Evolutionary conservation across 805 yeast species (phyloP), one percentile per base, ranked within the genome.

Genomic region (Candida boidinii): DNA sequence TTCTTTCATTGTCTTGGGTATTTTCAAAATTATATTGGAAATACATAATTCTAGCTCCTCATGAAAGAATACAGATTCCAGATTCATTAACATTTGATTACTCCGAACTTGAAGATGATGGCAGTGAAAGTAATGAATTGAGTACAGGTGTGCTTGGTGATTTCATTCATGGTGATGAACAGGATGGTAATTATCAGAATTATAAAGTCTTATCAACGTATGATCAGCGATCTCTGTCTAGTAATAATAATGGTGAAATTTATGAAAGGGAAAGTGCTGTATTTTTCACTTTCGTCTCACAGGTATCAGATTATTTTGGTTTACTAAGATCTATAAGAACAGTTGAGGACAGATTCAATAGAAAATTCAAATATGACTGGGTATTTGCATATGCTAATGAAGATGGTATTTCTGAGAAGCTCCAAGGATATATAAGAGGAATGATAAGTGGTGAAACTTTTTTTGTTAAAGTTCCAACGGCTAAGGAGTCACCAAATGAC

Each of bases 331-430:
- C 56, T 1, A 44, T 54, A 7, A 37, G 79, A 45, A 69, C 78
- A 15, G 72, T 87, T 22, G 95, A 88, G 56, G 88, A 80, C 51
- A 65, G 94, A 35, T 88, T 88, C 68, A 88, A 88, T 61, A 50
- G 59, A 9, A 64, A 76, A 30, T 82, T 62, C 58, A 66, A 79
- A 38, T 88, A 88, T 51, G 95, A 90, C 43, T 88, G 96, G 95
- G 84, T 85, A 12, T 87, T 88, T 51, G 65, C 84, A 45, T 87
- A 84, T 54, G 88, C 86, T 48, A 33, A 39, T 3, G 33, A 35
- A 6, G 34, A 34, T 15, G 29, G 33, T 4, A 16, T 29, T 12
- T 26, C 31, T 78, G 71, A 31, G 73, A 65, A 24, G 83, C 86
- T 56, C 64, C 73, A 17, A 78, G 76, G 2, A 81, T 79, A 39